Conservation (phyloP, 2,329 filamentous ascomycete genomes). For the Daldinia eschscholtzii region DNA sequence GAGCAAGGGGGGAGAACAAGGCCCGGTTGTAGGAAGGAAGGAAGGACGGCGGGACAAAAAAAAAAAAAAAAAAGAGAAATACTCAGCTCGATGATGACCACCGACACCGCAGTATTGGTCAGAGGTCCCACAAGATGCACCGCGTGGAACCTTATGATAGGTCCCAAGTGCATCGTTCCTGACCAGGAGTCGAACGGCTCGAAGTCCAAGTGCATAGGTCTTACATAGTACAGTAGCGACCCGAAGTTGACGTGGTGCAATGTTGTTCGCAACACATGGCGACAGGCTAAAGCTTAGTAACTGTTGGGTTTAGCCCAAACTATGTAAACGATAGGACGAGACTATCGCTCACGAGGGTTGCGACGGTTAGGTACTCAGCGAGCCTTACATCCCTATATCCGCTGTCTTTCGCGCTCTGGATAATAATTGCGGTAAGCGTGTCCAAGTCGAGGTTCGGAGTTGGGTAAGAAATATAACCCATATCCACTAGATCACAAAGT, state of each 20-base stretch:
- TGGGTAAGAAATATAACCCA: background rate
- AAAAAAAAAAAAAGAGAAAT: constrained; percentile 6
- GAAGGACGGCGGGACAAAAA: background rate
- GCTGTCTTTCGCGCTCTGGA: constrained; percentile 17
- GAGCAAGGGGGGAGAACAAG: constrained; percentile 13
- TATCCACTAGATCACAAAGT: constrained; percentile 22
- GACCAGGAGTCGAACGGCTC: constrained; percentile 9
- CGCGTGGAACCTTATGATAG: constrained; percentile 40
- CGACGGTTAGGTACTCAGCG: background rate
- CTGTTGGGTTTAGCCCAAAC: background rate
- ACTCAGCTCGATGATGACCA: constrained; percentile 23
- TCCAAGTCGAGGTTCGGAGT: constrained; percentile 28
- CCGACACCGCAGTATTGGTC: constrained; percentile 11
- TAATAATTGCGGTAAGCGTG: constrained; percentile 26
- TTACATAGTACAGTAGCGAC: constrained; percentile 8
- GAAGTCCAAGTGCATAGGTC: background rate
- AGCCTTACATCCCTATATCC: constrained; percentile 6
- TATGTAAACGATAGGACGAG: background rate
- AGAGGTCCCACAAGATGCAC: constrained; percentile 22
- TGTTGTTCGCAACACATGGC: constrained; percentile 41
- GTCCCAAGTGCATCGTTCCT: constrained; percentile 3
- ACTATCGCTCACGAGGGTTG: background rate
- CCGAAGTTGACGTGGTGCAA: constrained; percentile 33
- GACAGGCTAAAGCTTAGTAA: constrained; percentile 9
- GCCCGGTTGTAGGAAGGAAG: background rate